These are phyloP conservation scores for Alternaria atra DNA, from an alignment of 2,329 filamentous ascomycete species.

Conservation along the genomic window DNA sequence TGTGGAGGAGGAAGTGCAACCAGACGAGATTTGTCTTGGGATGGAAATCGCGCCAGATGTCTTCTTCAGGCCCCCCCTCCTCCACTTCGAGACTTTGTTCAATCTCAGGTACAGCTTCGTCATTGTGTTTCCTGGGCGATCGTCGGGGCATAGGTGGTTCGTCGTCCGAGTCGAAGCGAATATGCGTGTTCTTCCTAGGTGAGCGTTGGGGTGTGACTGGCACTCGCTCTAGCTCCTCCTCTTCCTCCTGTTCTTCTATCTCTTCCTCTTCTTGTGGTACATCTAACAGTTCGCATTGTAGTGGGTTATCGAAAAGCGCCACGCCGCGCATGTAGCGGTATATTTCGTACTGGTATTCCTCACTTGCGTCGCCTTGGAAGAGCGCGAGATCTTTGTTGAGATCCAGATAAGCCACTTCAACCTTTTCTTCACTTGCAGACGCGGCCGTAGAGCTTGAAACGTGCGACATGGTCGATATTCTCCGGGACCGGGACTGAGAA, in stretches of 20 bases:
- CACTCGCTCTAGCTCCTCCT: neutral
- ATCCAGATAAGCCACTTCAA: conserved; percentile 56
- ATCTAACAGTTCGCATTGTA: conserved; percentile 28
- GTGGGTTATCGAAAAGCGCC: conserved; percentile 57
- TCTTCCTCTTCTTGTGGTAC: neutral
- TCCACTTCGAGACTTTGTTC: neutral
- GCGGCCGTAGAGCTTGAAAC: conserved; percentile 8
- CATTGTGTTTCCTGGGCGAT: conserved; percentile 14
- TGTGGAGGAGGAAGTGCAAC: conserved; percentile 68
- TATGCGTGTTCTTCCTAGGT: conserved; percentile 40
- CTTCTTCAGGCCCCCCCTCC: conserved; percentile 1
- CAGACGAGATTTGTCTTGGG: conserved; percentile 71
- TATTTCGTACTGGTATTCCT: conserved; percentile 65
- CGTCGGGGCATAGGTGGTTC: conserved; percentile 5
- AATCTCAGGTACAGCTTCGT: neutral
- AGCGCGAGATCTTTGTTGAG: conserved; percentile 55
- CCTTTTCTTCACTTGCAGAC: neutral
- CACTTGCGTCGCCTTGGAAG: conserved; percentile 57
- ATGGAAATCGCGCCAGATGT: conserved; percentile 62
- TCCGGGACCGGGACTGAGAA: conserved; percentile 10
- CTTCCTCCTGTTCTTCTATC: neutral
- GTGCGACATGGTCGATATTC: conserved; percentile 23
- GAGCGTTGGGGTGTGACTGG: conserved; percentile 31
- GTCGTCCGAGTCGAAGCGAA: conserved; percentile 30
- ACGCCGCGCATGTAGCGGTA: conserved; percentile 62